phyloP scores from a whole-genome alignment of 805 yeast species.

The Candida patagonica region DNA sequence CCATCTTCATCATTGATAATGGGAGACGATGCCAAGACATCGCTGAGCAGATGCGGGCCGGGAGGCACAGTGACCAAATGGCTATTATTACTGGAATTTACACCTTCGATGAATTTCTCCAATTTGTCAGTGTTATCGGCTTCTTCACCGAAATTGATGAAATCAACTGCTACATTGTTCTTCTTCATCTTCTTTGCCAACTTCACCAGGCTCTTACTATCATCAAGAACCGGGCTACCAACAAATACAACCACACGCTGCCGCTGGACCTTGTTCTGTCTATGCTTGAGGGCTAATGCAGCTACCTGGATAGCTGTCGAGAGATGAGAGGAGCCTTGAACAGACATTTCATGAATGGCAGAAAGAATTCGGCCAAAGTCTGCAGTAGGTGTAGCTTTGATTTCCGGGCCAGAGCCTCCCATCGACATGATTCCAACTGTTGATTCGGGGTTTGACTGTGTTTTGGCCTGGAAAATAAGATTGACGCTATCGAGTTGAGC shows the following conservation, averaged over 20 bases:
- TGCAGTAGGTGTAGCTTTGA: constrained; percentile 77
- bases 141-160: constrained; percentile 89
- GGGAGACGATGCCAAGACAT: constrained; percentile 67
- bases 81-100: constrained; percentile 51
- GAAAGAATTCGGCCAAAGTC: constrained; percentile 79
- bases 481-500: constrained; percentile 91
- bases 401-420: constrained; percentile 72
- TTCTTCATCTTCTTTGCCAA: constrained; percentile 90
- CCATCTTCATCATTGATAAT: constrained; percentile 55
- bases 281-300: constrained; percentile 83
- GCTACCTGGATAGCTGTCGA: constrained; percentile 89
- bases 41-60: constrained; percentile 76
- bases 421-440: constrained; percentile 86
- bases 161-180: constrained; percentile 81
- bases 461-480: constrained; percentile 74
- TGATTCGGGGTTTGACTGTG: constrained; percentile 84
- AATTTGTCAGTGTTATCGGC: constrained; percentile 64
- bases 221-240: constrained; percentile 72
- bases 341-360: constrained; percentile 69
- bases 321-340: constrained; percentile 60
- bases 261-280: constrained; percentile 86
- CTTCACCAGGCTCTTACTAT: constrained; percentile 62
- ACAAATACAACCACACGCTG: constrained; percentile 87
- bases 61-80: constrained; percentile 84
- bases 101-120: constrained; percentile 65